phyloP scores from a whole-genome alignment of 441 rosid genomes.

The Hura crepitans region DNA sequence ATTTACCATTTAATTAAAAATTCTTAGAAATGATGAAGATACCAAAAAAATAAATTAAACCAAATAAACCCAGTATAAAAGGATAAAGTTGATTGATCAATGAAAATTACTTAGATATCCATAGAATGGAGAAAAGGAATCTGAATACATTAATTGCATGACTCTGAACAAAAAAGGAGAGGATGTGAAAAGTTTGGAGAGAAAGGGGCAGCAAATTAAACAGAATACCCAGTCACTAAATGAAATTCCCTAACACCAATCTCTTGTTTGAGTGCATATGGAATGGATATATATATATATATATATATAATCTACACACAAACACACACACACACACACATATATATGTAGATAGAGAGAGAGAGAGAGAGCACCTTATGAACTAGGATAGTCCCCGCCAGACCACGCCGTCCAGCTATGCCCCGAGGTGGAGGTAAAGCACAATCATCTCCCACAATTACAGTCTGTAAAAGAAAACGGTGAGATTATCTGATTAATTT shows the following conservation, averaged over 20 bases:
- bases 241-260: background rate
- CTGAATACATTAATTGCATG: background rate
- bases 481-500: background rate
- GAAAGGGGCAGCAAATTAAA: background rate
- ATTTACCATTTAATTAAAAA: background rate
- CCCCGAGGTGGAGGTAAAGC: conserved; percentile 96
- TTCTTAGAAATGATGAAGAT: background rate
- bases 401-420: conserved; percentile 86
- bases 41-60: background rate
- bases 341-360: conserved; percentile 9
- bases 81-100: background rate
- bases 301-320: too few relatives aligned
- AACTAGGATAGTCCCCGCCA: conserved; percentile 92
- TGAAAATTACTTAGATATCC: background rate
- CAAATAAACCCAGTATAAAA: background rate
- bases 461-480: conserved; percentile 48
- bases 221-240: conserved; percentile 1
- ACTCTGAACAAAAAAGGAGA: background rate
- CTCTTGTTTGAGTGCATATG: background rate
- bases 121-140: background rate
- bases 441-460: conserved; percentile 97
- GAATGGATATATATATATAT: background rate
- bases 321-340: background rate
- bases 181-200: background rate
- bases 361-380: conserved; percentile 60